Evolutionary conservation across 768 basidiomycete species (phyloP), one percentile per base, ranked within the genome.

Genomic region (Lanmaoa rubissima): DNA sequence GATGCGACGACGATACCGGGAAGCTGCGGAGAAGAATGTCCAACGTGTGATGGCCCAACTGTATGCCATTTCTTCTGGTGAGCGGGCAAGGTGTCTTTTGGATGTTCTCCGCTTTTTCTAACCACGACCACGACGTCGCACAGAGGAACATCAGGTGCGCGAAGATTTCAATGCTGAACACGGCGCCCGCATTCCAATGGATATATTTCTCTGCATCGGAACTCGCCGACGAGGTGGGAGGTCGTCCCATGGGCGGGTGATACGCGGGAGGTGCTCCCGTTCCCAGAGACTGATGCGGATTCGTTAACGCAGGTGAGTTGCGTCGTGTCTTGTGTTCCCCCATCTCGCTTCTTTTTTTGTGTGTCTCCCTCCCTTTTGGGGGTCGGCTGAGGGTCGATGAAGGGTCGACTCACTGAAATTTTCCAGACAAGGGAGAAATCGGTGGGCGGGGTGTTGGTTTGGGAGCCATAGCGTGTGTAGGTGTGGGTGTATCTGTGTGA

Each of bases 141-240:
- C 65, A 92, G 91, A 90, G 74, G 92, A 94, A 69, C 78, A 78
- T 19, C 75, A 77, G 54, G 69, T 81, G 14, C 81, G 92, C 38
- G 79, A 80, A 45, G 79, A 78, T 36, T 94, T 94, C 70, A 90
- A 90, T 58, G 76, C 77, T 4, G 85, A 86, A 44, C 84, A 92
- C 49, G 91, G 90, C 0, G 78, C 78, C 13, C 82, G 87, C 67
- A 78, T 94, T 2, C 91, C 91, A 1, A 81, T 85, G 60, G 92
- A 94, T 61, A 78, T 94, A 39, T 93, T 91, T 66, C 73, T 92
- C 16, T 89, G 82, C 57, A 84, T 92, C 51, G 82, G 60, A 88
- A 92, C 67, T 70, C 80, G 11, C 91, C 91, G 11, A 90, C 88
- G 38, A 78, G 77, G 51, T 91, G 87, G 85, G 82, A 87, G 57